Percentiles rank a stretch among this genome's conserved stretches.
Conservation (phyloP, 352 stramenopile genomes). For the Phytopythium delawarense region DNA sequence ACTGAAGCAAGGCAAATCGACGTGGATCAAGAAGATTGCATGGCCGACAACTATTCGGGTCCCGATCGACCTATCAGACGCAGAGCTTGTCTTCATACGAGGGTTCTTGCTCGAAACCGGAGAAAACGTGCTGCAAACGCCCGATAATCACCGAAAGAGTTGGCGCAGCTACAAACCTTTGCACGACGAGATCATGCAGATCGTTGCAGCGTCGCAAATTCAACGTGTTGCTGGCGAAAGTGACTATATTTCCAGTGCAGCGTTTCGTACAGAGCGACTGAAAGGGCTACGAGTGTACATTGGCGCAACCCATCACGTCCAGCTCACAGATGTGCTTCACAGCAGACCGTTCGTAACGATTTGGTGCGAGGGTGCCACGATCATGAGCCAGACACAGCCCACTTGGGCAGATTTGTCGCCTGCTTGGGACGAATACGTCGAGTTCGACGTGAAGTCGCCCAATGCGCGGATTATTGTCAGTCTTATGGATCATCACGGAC, state of each 20-base stretch:
- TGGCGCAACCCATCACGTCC: constrained; percentile 35
- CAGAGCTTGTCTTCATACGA: constrained; percentile 30
- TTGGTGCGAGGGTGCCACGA: constrained; percentile 34
- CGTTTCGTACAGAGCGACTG: constrained; percentile 22
- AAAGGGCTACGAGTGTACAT: constrained; percentile 39
- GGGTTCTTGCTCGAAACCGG: constrained; percentile 29
- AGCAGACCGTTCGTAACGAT: constrained; percentile 47
- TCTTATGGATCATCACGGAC: constrained; percentile 33
- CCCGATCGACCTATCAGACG: constrained; percentile 24
- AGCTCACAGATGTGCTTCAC: constrained; percentile 33
- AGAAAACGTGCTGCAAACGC: constrained; percentile 26
- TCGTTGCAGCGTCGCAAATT: constrained; percentile 9
- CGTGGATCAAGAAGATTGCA: constrained; percentile 20
- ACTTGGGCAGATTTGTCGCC: constrained; percentile 59
- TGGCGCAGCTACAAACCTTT: constrained; percentile 46
- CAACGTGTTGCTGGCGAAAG: neutral
- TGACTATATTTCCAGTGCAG: neutral
- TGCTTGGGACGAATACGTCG: constrained; percentile 56
- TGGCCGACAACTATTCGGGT: constrained; percentile 25
- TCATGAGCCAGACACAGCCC: constrained; percentile 23
- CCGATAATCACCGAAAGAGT: constrained; percentile 19
- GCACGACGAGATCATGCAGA: constrained; percentile 33
- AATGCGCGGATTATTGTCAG: constrained; percentile 35
- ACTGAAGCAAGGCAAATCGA: neutral
- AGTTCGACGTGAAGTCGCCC: constrained; percentile 38